These are phyloP conservation scores for Rosa lucieae DNA, from an alignment of 306 rosid genomes.

Conservation along the genomic window DNA sequence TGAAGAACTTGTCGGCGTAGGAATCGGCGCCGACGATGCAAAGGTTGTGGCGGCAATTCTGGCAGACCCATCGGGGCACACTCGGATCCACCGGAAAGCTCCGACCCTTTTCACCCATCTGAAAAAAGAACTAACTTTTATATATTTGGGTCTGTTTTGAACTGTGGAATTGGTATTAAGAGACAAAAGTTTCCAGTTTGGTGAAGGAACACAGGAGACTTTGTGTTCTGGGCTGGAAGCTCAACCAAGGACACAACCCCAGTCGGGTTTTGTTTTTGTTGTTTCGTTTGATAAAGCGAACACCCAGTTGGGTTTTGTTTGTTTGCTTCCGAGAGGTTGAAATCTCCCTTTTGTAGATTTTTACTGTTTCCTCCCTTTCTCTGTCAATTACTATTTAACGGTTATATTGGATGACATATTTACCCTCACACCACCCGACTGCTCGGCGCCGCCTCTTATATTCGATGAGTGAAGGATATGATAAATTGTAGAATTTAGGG, in stretches of 20 bases:
- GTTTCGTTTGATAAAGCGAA: neutral
- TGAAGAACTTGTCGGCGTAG: constrained; percentile 77
- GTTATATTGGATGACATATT: neutral
- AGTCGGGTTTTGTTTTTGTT: neutral
- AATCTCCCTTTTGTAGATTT: too few relatives aligned
- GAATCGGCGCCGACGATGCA: constrained; percentile 86
- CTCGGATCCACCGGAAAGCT: constrained; percentile 75
- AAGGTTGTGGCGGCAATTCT: constrained; percentile 82
- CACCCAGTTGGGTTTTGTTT: neutral
- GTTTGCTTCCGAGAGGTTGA: neutral
- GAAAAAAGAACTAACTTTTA: too few relatives aligned
- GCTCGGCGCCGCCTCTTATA: too few relatives aligned
- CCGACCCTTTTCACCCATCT: constrained; percentile 62
- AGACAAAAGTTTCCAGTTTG: neutral
- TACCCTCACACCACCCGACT: neutral
- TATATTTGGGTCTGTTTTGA: neutral
- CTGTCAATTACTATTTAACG: too few relatives aligned
- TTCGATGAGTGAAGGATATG: too few relatives aligned
- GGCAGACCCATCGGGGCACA: constrained; percentile 82
- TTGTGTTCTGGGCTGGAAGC: constrained; percentile 7
- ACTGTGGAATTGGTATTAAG: neutral
- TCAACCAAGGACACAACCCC: neutral
- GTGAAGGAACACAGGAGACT: neutral
- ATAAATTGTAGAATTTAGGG: too few relatives aligned
- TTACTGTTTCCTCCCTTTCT: too few relatives aligned